Percentiles rank a stretch among this genome's conserved stretches.
Conservation (phyloP, 495 filamentous ascomycete species). For the Tuber borchii region DNA sequence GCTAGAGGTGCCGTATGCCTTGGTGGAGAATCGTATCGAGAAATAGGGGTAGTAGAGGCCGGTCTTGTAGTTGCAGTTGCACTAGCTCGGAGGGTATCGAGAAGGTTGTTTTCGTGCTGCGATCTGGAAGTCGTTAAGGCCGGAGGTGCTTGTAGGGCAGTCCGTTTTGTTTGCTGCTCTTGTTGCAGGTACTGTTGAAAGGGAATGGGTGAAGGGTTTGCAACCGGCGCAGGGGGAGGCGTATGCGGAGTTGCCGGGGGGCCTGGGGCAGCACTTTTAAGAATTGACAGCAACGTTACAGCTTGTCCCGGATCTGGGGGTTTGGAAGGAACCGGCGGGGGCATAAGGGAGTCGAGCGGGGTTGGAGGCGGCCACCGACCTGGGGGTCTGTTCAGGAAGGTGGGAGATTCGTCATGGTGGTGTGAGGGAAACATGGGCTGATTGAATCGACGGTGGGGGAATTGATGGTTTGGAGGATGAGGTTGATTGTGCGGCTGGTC, state of each 20-base stretch:
- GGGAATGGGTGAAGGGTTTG: constrained; percentile 8
- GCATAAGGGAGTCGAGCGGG: constrained; percentile 17
- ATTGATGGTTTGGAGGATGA: constrained; percentile 57
- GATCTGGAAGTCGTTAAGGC: constrained; percentile 13
- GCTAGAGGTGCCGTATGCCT: neutral
- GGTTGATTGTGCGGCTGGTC: constrained; percentile 53
- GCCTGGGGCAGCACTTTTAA: constrained; percentile 34
- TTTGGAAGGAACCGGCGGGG: constrained; percentile 15
- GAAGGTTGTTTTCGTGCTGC: constrained; percentile 17
- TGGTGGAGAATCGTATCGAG: constrained; percentile 11
- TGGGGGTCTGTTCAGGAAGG: constrained; percentile 9
- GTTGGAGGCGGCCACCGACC: constrained; percentile 15
- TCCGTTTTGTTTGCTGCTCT: neutral
- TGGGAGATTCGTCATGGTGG: constrained; percentile 8
- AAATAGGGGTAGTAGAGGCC: neutral
- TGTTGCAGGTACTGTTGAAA: constrained; percentile 2
- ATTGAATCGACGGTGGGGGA: constrained; percentile 41
- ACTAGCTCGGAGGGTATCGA: constrained; percentile 9
- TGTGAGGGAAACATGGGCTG: constrained; percentile 13
- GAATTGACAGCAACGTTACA: constrained; percentile 34
- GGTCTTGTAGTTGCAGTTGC: constrained; percentile 4
- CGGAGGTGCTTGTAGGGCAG: constrained; percentile 7
- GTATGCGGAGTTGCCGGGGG: constrained; percentile 8
- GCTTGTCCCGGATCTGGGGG: constrained; percentile 30
- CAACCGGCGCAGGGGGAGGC: constrained; percentile 10